Percentiles rank a stretch among this genome's conserved stretches.
These are phyloP conservation scores for Alliaria petiolata DNA, from an alignment of 345 rosid species.

Conservation along the genomic window DNA sequence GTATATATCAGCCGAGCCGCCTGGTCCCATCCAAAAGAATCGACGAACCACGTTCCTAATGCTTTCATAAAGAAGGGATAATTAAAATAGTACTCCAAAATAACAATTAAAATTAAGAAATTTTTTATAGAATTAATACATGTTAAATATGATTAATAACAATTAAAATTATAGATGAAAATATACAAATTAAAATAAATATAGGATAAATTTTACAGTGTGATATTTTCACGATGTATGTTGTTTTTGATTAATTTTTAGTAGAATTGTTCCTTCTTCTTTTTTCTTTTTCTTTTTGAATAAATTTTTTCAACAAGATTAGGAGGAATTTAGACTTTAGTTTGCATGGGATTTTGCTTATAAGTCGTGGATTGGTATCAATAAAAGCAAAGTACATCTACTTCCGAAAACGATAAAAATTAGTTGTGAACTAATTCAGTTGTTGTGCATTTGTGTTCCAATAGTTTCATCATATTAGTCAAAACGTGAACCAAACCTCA, in stretches of 20 bases:
- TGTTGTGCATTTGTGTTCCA: neutral
- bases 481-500: neutral
- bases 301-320: neutral
- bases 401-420: neutral
- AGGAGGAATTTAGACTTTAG: neutral
- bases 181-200: neutral
- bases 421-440: neutral
- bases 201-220: too few relatives aligned
- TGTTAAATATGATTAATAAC: neutral
- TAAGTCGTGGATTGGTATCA: neutral
- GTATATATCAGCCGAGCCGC: constrained; percentile 14
- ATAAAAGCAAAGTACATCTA: neutral
- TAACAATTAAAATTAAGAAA: neutral
- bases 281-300: neutral
- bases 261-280: neutral
- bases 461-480: neutral
- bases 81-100: neutral
- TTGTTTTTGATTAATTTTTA: too few relatives aligned
- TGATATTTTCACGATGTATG: too few relatives aligned
- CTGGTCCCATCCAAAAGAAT: neutral
- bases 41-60: neutral
- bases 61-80: neutral
- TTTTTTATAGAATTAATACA: neutral
- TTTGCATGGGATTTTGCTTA: neutral
- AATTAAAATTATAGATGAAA: neutral